These are phyloP conservation scores for Mycena alexandri DNA, from an alignment of 768 basidiomycete genomes.

Conservation along the genomic window DNA sequence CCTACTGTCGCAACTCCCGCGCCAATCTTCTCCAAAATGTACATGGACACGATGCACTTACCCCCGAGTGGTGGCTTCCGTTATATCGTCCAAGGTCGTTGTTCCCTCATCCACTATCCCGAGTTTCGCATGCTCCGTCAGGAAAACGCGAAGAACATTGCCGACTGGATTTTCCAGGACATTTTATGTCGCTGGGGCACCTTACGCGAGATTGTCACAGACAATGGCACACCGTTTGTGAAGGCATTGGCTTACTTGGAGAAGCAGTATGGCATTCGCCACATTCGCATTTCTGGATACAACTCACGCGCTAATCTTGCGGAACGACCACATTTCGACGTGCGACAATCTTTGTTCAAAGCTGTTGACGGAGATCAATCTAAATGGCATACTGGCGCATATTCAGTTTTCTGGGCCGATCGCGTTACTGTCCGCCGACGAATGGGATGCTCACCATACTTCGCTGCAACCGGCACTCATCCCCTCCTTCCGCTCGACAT, in stretches of 20 bases:
- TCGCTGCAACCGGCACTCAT: too few relatives aligned
- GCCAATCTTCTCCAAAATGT: slow-evolving; percentile 12
- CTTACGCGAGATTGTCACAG: slow-evolving; percentile 35
- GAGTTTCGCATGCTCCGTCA: background rate
- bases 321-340: slow-evolving; percentile 27
- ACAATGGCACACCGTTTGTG: slow-evolving; percentile 34
- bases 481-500: too few relatives aligned
- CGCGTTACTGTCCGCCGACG: slow-evolving; percentile 34
- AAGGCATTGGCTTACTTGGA: slow-evolving; percentile 24
- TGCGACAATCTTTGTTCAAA: slow-evolving; percentile 36
- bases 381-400: slow-evolving; percentile 26
- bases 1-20: too few relatives aligned
- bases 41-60: slow-evolving; percentile 29
- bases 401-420: slow-evolving; percentile 41
- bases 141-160: slow-evolving; percentile 28
- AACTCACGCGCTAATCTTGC: slow-evolving; percentile 12
- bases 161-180: slow-evolving; percentile 39
- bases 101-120: slow-evolving; percentile 12
- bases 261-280: slow-evolving; percentile 15
- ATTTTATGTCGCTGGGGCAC: slow-evolving; percentile 37
- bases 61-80: slow-evolving; percentile 28
- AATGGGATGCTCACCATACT: too few relatives aligned
- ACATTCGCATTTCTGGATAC: slow-evolving; percentile 10
- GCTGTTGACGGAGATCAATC: slow-evolving; percentile 26
- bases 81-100: slow-evolving; percentile 22